These are phyloP conservation scores for Aschersonia sp. DNA, from an alignment of 2,329 filamentous ascomycete genomes.

Conservation along the genomic window DNA sequence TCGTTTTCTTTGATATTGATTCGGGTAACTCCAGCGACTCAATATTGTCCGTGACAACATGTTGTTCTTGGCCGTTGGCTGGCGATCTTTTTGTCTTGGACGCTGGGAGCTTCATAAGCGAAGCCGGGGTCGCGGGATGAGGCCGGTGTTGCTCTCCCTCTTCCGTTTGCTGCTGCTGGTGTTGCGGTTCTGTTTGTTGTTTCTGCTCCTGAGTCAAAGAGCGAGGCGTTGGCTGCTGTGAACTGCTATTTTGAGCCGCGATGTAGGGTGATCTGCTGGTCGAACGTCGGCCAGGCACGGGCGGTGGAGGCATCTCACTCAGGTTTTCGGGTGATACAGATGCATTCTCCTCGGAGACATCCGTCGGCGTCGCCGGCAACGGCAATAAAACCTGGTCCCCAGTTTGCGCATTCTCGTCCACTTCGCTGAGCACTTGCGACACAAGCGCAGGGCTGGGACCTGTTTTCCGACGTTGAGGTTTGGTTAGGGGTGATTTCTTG, in stretches of 20 bases:
- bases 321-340: conserved; percentile 51
- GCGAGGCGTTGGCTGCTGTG: conserved; percentile 10
- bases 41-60: conserved; percentile 35
- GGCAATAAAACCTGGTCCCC: conserved; percentile 22
- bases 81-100: conserved; percentile 33
- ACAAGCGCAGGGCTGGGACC: conserved; percentile 40
- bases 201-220: conserved; percentile 3
- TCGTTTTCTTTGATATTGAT: conserved; percentile 28
- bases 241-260: conserved; percentile 31
- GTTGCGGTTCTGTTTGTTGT: conserved; percentile 3
- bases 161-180: conserved; percentile 3
- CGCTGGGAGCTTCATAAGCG: conserved; percentile 63
- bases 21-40: conserved; percentile 59
- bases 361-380: conserved; percentile 26
- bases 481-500: conserved; percentile 60
- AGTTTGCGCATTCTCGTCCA: conserved; percentile 25
- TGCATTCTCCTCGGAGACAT: conserved; percentile 48
- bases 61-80: conserved; percentile 13
- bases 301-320: conserved; percentile 52
- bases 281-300: conserved; percentile 51
- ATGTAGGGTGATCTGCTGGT: conserved; percentile 56
- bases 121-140: conserved; percentile 72
- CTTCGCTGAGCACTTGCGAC: conserved; percentile 38
- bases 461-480: conserved; percentile 43
- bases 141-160: conserved; percentile 15